Conservation (phyloP, 1,139 yeast genomes). For the Zygoascus sp. region DNA sequence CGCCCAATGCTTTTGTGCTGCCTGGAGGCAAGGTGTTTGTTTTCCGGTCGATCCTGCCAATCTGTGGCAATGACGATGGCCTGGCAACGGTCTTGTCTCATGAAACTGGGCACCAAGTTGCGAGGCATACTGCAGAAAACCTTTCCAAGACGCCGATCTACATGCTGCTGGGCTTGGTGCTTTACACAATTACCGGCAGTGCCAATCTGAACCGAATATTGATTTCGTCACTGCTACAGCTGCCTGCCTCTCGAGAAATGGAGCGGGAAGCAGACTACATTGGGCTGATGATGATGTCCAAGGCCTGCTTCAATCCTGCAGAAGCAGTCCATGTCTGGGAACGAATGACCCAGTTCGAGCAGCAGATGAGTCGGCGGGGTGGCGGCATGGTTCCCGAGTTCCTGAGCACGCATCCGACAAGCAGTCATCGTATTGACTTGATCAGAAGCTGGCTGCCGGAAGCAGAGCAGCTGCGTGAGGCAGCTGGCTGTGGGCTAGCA, state of each 20-base stretch:
- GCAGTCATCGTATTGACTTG: constrained; percentile 61
- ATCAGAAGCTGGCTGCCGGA: constrained; percentile 70
- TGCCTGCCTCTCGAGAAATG: constrained; percentile 89
- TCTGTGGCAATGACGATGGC: constrained; percentile 81
- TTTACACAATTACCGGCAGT: constrained; percentile 52
- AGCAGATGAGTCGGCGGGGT: constrained; percentile 26
- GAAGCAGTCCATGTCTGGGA: constrained; percentile 77
- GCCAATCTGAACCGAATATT: constrained; percentile 51
- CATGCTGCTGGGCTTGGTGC: constrained; percentile 45
- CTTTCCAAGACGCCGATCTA: constrained; percentile 46
- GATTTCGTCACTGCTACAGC: constrained; percentile 55
- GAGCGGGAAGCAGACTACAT: constrained; percentile 95
- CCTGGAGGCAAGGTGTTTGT: constrained; percentile 97
- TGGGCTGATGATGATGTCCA: constrained; percentile 86
- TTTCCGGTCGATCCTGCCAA: constrained; percentile 70
- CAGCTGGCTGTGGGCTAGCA: constrained; percentile 21
- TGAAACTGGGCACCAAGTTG: constrained; percentile 90
- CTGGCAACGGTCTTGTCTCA: constrained; percentile 90
- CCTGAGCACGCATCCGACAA: constrained; percentile 89
- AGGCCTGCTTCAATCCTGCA: constrained; percentile 76
- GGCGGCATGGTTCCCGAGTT: constrained; percentile 45
- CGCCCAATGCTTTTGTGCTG: constrained; percentile 94
- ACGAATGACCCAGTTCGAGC: constrained; percentile 67
- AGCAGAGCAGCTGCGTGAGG: constrained; percentile 40
- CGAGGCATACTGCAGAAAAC: constrained; percentile 85